A percentile compares a stretch with the other conserved stretches of the same genome.
Conservation (phyloP, 441 rosid species). For the Syzygium malaccense region DNA sequence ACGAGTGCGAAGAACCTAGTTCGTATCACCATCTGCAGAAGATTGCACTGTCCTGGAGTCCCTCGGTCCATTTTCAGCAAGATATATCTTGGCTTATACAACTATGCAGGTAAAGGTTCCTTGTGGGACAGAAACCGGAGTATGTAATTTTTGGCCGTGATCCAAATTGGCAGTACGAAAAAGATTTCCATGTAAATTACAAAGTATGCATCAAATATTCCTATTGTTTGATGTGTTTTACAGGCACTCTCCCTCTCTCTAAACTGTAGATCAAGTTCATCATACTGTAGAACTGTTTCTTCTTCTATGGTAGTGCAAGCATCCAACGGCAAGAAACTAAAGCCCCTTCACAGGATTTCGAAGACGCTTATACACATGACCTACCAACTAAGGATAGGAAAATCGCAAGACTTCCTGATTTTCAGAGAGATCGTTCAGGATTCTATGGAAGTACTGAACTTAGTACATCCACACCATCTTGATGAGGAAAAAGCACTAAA, state of each 20-base stretch:
- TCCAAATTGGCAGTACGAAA: not conserved
- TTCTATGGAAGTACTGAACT: not conserved
- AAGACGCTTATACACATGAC: not conserved
- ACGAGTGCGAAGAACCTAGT: not conserved
- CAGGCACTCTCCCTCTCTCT: not conserved
- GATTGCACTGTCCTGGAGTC: not conserved
- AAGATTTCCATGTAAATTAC: not conserved
- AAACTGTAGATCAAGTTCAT: not conserved
- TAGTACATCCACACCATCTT: not conserved
- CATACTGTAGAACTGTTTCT: not conserved
- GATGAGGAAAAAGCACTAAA: not conserved
- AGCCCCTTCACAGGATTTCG: not conserved
- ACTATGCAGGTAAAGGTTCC: not conserved
- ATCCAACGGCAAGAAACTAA: accelerated
- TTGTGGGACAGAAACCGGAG: not conserved
- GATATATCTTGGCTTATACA: not conserved
- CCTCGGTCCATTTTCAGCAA: not conserved
- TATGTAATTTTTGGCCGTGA: not conserved
- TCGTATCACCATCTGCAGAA: not conserved
- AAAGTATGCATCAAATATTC: not conserved
- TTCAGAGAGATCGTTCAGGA: not conserved
- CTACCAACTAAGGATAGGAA: not conserved
- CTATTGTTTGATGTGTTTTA: not conserved
- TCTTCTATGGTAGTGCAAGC: not conserved
- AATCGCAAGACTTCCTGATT: not conserved